Base-by-base conservation (phyloP, 75 land plant genomes). In the Picea glauca region DNA sequence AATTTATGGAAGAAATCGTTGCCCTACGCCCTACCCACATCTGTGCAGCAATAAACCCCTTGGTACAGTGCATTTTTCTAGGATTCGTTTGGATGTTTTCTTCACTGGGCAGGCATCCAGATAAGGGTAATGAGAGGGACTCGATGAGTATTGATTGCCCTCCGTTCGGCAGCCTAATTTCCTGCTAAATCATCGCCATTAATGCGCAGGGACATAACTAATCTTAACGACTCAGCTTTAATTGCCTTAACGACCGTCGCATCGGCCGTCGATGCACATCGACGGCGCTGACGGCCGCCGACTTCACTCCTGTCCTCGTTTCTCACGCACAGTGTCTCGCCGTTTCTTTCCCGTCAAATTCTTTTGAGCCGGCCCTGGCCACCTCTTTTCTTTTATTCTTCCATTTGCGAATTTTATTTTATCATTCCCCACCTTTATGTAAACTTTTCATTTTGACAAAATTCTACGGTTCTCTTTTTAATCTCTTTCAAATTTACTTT, bases 201-300 rank as follows among this genome's bases (percentile, higher is more conserved):
- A 43, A n/a, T 46, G 46, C 74, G 20, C 74, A 43, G 74, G 20
- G 13, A 46, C 40, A 70, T 70, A 70, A 70, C 74, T 70, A 43
- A 70, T 70, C 43, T 43, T 46, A 6, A 70, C 20, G 74, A 70
- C 56, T 40, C 50, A 46, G n/a, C 74, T n/a, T 43, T 40, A 70
- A 43, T 70, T 40, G 3, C 26, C 56, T 40, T 65, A 70, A 70
- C 74, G 74, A 46, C 74, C 54, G 74, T 70, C 73, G 20, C 23
- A 46, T 70, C 21, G 23, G 46, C 5, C 73, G 73, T 70, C 74
- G 43, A 70, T 70, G n/a, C 74, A 21, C 23, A 17, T 70, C n/a
- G 43, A 70, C 74, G 74, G 74, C 74, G 56, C 20, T 67, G 43
- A 67, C 72, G 72, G 72, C 72, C 72, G 72, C 74, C 74, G 74